Evolutionary conservation across 169 alveolate species (phyloP).

Genomic region (Eimeria nieschulzi): DNA sequence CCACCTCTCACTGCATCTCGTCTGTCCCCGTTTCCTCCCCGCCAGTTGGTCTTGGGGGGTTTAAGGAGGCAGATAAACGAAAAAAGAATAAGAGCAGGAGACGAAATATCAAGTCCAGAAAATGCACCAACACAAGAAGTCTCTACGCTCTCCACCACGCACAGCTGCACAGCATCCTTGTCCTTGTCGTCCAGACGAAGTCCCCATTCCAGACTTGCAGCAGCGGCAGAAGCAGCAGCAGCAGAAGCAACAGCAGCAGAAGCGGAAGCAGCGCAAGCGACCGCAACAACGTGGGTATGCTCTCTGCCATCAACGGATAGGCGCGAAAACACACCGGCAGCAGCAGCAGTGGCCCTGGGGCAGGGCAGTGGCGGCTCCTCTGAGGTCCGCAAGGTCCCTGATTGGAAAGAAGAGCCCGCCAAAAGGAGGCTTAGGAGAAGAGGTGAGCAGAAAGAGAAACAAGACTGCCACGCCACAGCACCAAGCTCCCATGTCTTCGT

Average conservation of each 20-base stretch:
- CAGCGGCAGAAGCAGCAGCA: conserved; percentile 6
- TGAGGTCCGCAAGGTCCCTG: background rate
- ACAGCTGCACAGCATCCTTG: conserved; percentile 16
- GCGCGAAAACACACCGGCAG: background rate
- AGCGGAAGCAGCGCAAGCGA: background rate
- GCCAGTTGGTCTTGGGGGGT: too few species aligned
- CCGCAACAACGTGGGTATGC: background rate
- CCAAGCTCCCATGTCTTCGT: too few species aligned
- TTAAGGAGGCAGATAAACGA: too few species aligned
- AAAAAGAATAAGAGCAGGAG: background rate
- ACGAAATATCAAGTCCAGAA: background rate
- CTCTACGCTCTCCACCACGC: background rate
- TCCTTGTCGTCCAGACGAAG: background rate
- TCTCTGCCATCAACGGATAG: background rate
- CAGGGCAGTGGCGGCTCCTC: background rate
- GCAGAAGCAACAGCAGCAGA: conserved; percentile 11
- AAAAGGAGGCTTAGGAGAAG: too few species aligned
- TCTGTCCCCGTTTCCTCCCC: too few species aligned
- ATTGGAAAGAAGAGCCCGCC: too few species aligned
- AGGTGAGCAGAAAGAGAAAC: too few species aligned
- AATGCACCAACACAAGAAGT: background rate
- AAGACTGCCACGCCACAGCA: too few species aligned
- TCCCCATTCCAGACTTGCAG: too few species aligned
- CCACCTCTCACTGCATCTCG: background rate
- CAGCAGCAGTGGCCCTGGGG: background rate